Base-by-base conservation (phyloP, 768 basidiomycete genomes). In the Trametes villosa region DNA sequence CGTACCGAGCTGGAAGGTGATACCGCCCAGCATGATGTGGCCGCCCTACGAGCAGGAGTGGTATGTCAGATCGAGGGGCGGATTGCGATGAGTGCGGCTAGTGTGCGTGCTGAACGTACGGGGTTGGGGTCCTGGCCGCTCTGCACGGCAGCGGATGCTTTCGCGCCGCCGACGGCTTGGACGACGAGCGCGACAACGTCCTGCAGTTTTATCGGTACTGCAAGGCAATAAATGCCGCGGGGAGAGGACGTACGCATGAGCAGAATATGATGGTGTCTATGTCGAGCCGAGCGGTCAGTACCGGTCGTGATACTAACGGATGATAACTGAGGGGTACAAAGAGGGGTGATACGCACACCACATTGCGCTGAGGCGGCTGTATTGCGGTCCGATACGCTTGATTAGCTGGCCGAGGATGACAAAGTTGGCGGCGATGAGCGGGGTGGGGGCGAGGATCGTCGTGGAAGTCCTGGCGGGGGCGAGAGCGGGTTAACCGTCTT, bases 121-220 rank as follows among this genome's bases (percentile, higher is more conserved):
- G 62, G 58, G 26, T 72, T 69, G 20, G 72, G 62, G 24, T 62
- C 68, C 17, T 66, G 57, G 29, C 55, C 45, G 4, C 62, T 67
- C 17, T 64, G 60, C 17, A 65, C 63, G 27, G 74, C 67, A 18
- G 58, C 52, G 9, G 65, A 63, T 5, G 86, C 86, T 20, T 78
- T 66, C 0, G 81, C 87, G 26, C 88, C 88, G 38, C 88, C 88
- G 18, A 80, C 71, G 29, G 82, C 87, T 73, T 91, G 88, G 2
- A 88, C 71, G n/a, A 84, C 71, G 27, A 91, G 77, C 11, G 87
- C 81, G 33, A 86, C 69, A n/a, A 87, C 67, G 63, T 90, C 89
- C 68, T 73, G 47, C 9, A 8, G 9, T 15, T 1, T 30, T 11
- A 20, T 57, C 48, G 53, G 49, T 34, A 18, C 20, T 22, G 38